Evolutionary conservation across 495 filamentous ascomycete genomes (phyloP), one percentile per base, ranked within the genome.

Genomic region (Rostrohypoxylon terebratum): DNA sequence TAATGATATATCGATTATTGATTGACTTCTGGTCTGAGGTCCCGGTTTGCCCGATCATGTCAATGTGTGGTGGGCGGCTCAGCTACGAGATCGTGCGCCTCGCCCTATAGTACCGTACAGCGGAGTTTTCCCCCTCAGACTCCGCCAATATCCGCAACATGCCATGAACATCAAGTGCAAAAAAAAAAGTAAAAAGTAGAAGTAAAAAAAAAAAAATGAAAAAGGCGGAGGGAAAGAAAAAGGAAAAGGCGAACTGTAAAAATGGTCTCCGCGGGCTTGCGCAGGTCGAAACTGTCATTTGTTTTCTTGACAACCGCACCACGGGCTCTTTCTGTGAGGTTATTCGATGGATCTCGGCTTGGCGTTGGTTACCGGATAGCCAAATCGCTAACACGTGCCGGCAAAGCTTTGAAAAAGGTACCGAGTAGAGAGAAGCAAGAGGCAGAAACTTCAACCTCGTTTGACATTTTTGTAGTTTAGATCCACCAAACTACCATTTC

Each of bases 291-390:
- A 45, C 42, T 13, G 20, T 18, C 5, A 42, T 42, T 42, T 28
- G 3, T 28, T 28, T 28, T 28, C 6, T 28, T 42, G 38, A n/a
- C 38, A 42, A 14, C 38, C 38, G n/a, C n/a, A n/a, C n/a, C 13
- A n/a, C 38, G 38, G n/a, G 13, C 38, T 21, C 20, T 25, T 28
- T 28, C 10, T 51, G 25, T 10, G 10, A 51, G 47, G 20, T 51
- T 51, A 28, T 51, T 20, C 47, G 47, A 51, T 51, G 47, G 47
- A 25, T 11, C 47, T 51, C 28, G 3, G 47, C 47, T 51, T 51
- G 23, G 47, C 47, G 47, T 28, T n/a, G 23, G 23, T 28, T 23
- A 11, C 38, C 25, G 13, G 25, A 20, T 16, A n/a, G 38, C 11
- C 38, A 42, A 13, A 42, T 16, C 18, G 13, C 16, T 51, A 11